Base-by-base conservation (phyloP, 2,329 filamentous ascomycete genomes). In the Aspergillus oerlinghausenensis region DNA sequence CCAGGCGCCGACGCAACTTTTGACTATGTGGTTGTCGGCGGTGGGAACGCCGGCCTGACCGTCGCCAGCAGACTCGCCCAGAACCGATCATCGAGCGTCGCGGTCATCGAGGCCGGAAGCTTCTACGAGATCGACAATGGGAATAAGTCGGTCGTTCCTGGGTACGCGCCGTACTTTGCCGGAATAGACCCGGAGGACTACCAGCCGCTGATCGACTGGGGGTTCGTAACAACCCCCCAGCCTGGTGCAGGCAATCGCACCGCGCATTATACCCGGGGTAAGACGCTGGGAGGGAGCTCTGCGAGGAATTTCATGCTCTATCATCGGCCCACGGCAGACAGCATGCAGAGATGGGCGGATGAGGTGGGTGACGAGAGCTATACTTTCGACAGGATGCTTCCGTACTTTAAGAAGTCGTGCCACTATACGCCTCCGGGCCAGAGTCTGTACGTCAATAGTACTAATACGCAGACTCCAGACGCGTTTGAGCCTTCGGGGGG, bases 41-140 rank as follows among this genome's bases (percentile, higher is more conserved):
- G 65, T 14, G 68, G 68, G 14, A 69, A 61, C 8, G 66, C 66
- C 2, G 68, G 67, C 9, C 50, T 68, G 42, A 63, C 64, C 1
- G 56, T 66, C 23, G 63, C 64, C 32, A 55, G 58, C 21, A 61
- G 69, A 25, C 59, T 71, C 14, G 59, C 67, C 14, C 56, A 63
- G 23, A 59, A 66, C 42, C 35, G 58, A 25, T 56, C 55, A 14
- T 47, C 60, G 19, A 62, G 55, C 9, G 66, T 74, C 21, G 71
- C 71, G 3, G 65, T 75, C 42, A 57, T 71, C 17, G 68, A 71
- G 51, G 68, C 68, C 7, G 68, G 68, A 11, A 61, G 61, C 6
- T 74, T 71, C 60, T 73, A 73, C 50, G 65, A 75, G 52, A 48
- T 69, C n/a, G 60, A 65, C 45, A 72, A 70, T 60, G 68, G 69